A percentile compares a stretch with the other conserved stretches of the same genome.
Conservation (phyloP, 2,329 filamentous ascomycete species). For the Cordyceps farinosa region DNA sequence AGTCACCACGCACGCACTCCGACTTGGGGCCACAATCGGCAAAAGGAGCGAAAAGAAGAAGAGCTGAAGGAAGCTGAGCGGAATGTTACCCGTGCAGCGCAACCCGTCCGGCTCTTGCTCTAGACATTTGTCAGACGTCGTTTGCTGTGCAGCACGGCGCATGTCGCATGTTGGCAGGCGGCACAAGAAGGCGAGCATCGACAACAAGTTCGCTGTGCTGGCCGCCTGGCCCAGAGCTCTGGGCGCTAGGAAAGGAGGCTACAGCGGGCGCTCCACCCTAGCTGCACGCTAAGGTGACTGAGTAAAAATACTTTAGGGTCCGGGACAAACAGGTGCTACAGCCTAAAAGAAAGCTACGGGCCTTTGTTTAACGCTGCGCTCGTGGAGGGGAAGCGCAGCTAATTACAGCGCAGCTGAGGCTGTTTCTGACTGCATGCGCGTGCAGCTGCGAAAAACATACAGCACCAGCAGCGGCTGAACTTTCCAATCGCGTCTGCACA, state of each 20-base stretch:
- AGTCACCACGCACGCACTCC: not conserved
- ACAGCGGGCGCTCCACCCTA: not conserved
- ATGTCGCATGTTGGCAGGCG: not conserved
- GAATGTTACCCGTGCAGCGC: not conserved
- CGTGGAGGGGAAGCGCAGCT: not conserved
- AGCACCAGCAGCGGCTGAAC: not conserved
- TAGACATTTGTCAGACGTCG: not conserved
- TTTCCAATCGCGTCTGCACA: not conserved
- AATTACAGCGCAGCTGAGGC: not conserved
- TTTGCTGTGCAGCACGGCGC: not conserved
- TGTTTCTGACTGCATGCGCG: not conserved
- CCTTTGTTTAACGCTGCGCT: no score
- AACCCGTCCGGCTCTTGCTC: not conserved
- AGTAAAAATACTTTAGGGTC: no score
- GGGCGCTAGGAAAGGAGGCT: conserved; percentile 7
- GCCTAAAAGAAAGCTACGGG: no score
- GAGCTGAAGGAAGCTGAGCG: not conserved
- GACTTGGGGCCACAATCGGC: not conserved
- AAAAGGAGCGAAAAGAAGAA: not conserved
- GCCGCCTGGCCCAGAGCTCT: not conserved
- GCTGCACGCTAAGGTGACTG: not conserved
- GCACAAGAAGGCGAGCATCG: not conserved
- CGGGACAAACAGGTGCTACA: not conserved
- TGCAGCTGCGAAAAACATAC: not conserved
- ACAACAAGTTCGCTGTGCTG: not conserved